Base-by-base conservation (phyloP, 257 asterid genomes). In the Penstemon davidsonii region DNA sequence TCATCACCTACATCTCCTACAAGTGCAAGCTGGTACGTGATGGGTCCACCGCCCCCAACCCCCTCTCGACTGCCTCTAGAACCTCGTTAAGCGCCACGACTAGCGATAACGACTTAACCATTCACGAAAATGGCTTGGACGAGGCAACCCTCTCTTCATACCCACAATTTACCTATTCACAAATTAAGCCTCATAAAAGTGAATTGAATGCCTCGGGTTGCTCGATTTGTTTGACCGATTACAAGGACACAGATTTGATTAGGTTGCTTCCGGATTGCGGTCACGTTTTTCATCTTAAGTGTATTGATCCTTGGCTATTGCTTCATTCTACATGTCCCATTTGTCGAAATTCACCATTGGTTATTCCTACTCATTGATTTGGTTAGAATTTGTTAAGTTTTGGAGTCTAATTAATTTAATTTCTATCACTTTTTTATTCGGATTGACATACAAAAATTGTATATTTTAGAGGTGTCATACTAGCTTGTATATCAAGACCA, bases 301-400 rank as follows among this genome's bases (percentile, higher is more conserved):
- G 96, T 67, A 61, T 86, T 40, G 96, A 88, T 66, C 81, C 77
- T 12, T 88, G 96, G 94, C 81, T 86, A 1, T 79, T 74, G 70
- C 66, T 70, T 3, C 79, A 79, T 15, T 73, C 85, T 4, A 73
- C 85, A 10, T 88, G 94, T n/a, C 96, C 96, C 25, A 68, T 86
- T 55, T 88, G 96, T 53, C 74, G 91, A 54, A 79, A 67, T 58
- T 84, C 88, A 7, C 78, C 86, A 2, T 42, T 69, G 54, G 68
- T 64, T 19, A 55, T 76, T 58, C 72, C 74, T 38, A 55, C 40
- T 3, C 70, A 39, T 25, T 25, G 40, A 55, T 55, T 25, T 55
- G 9, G 60, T 55, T 25, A 25, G 33, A 25, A 2, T 25, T 25
- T 25, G 33, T 25, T 25, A 1, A 25, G 33, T 25, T 25, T 2